Evolutionary conservation across 2,329 filamentous ascomycete genomes (phyloP), one percentile per base, ranked within the genome.

Genomic region (Aspergillus luchuensis): DNA sequence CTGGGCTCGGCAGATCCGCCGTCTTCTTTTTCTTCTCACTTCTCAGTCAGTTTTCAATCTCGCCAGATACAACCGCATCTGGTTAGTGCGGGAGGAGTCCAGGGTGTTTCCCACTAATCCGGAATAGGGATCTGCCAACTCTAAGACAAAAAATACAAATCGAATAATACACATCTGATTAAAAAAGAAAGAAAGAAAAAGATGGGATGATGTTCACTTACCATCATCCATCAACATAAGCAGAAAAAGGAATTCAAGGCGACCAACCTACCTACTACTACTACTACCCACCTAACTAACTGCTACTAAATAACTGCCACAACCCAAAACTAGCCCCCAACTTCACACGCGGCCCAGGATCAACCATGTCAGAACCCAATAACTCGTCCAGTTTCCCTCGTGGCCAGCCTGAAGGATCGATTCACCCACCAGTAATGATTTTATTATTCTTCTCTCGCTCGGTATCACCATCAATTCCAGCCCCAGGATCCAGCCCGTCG

Each of bases 11-110:
- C 25, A 50, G 47, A 50, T 50, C 47, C 47, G 15, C 33, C 33
- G 25, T 30, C 28, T 30, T 30, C 28, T 10, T 30, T 30, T 5
- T 30, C 10, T 30, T 30, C 28, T 30, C 23, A 25, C 23, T 25
- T 25, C 10, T 30, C 28, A 30, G 28, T 30, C 28, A 10, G 4
- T 30, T 28, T 50, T n/a, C 28, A 28, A 63, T 63, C 66, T 71
- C 69, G 68, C 66, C 48, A 70, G 65, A 70, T 71, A 47, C 28
- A 62, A 55, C 67, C 65, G 47, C 49, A 66, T 62, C n/a, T 0
- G 64, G 56, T 62, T 71, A 69, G 66, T 50, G 52, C 3, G 11
- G 38, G 23, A 36, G 13, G 28, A 21, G 41, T 13, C 41, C 41
- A 45, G 28, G 47, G 45, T 36, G 4, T 36, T 36, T 36, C 33